Percentiles rank a stretch among this genome's conserved stretches.
Conservation (phyloP, 2,329 filamentous ascomycete genomes). For the Cladophialophora yegresii region DNA sequence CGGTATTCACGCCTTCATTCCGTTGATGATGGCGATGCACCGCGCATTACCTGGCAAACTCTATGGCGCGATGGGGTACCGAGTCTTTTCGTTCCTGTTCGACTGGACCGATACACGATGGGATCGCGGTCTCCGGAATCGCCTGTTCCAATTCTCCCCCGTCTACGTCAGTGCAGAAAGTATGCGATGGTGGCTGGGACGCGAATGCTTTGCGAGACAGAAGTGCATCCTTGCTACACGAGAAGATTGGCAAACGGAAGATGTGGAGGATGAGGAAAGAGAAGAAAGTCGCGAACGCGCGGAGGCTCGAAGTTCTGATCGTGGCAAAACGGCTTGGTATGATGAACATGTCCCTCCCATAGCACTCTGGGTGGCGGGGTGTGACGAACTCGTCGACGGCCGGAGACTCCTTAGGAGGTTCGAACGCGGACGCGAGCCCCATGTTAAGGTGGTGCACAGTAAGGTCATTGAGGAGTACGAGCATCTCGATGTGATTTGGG, state of each 20-base stretch:
- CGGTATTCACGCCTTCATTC: constrained; percentile 90
- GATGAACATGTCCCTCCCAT: constrained; percentile 76
- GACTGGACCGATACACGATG: constrained; percentile 82
- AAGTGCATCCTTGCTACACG: constrained; percentile 83
- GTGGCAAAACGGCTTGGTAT: constrained; percentile 69
- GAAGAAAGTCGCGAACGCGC: constrained; percentile 27
- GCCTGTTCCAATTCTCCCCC: constrained; percentile 90
- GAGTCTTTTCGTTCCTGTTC: constrained; percentile 86
- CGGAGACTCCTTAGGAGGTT: constrained; percentile 71
- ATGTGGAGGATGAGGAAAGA: constrained; percentile 40
- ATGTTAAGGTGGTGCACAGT: constrained; percentile 75
- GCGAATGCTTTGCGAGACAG: constrained; percentile 80
- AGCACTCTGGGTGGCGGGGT: constrained; percentile 83
- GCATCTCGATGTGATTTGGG: constrained; percentile 94
- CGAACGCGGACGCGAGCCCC: constrained; percentile 73
- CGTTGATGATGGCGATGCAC: constrained; percentile 88
- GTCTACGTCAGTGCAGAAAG: constrained; percentile 86
- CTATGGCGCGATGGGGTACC: constrained; percentile 82
- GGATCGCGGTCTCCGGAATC: constrained; percentile 75
- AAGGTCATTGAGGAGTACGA: constrained; percentile 87
- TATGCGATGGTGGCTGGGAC: constrained; percentile 94
- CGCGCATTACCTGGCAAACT: constrained; percentile 62
- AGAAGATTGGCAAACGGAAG: constrained; percentile 68
- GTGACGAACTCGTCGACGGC: constrained; percentile 83
- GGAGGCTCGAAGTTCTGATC: constrained; percentile 17